These are phyloP conservation scores for Phytophthora aleatoria DNA, from an alignment of 352 stramenopile species.

Conservation along the genomic window DNA sequence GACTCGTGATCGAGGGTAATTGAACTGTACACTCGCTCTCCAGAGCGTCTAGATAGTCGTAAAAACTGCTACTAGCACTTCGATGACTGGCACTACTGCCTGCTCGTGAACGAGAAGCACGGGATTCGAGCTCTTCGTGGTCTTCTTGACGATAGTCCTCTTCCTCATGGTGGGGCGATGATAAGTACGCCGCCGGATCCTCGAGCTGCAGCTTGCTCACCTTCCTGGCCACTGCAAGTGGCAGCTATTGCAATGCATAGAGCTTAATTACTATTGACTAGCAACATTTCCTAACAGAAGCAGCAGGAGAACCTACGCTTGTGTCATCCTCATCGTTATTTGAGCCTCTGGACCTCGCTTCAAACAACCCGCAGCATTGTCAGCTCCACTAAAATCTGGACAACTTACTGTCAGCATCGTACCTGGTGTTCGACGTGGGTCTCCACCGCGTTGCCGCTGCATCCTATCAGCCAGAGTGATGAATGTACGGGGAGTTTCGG, in stretches of 20 bases:
- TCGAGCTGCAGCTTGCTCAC: conserved; percentile 49
- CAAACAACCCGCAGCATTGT: conserved; percentile 5
- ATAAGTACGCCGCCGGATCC: conserved; percentile 39
- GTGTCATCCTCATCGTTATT: conserved; percentile 21
- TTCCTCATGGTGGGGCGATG: conserved; percentile 42
- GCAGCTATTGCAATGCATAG: conserved; percentile 16
- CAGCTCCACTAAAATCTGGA: conserved; percentile 1
- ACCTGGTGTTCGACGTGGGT: conserved; percentile 14
- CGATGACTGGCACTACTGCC: conserved; percentile 18
- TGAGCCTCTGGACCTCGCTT: conserved; percentile 21
- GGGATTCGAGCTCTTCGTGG: conserved; percentile 34
- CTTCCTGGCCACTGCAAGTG: conserved; percentile 21
- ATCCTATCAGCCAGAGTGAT: conserved; percentile 21
- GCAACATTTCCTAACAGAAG: neutral
- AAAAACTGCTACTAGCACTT: conserved; percentile 54
- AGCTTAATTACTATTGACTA: conserved; percentile 11
- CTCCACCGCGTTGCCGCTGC: conserved; percentile 22
- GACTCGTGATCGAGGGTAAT: conserved; percentile 43
- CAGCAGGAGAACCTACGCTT: conserved; percentile 9
- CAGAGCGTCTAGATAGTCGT: conserved; percentile 80
- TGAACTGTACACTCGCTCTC: conserved; percentile 67
- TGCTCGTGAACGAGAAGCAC: conserved; percentile 29
- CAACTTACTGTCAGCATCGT: neutral
- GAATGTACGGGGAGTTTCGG: conserved; percentile 19
- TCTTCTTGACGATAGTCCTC: conserved; percentile 27